Evolutionary conservation across 164 flowering plant species (phyloP), one percentile per base, ranked within the genome.

Genomic region (Litsea cubeba): DNA sequence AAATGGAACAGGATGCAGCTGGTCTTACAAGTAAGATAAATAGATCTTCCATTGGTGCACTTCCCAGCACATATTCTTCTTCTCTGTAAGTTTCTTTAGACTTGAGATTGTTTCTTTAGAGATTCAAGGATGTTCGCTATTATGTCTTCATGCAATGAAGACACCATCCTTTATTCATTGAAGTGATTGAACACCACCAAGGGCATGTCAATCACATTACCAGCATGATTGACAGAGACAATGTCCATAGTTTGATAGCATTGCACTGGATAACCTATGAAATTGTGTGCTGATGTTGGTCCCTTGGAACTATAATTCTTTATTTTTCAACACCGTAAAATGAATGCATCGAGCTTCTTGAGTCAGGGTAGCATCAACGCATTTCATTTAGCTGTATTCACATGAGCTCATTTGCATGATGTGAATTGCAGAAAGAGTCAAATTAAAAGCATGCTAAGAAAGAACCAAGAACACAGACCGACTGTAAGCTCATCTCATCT

Each of bases 11-110:
- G 94, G 91, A 90, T 81, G 85, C 85, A 88, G 81, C 89, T 70
- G 85, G 86, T 60, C 92, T 90, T 32, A 82, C 88, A 76, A 88
- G 87, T 84, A 90, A 90, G 76, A 88, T 90, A 35, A 88, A 88
- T 75, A 75, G 88, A 78, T 86, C 87, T 68, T 72, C 82, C 73
- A 81, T 90, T 71, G 85, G 92, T 65, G 88, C 94, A 14, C 84
- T 90, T n/a, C 94, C 94, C 20, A 83, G 85, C 66, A 73, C 85
- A 14, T 90, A 90, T 76, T 88, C 94, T 17, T 80, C 94, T n/a
- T 77, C 85, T 28, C 75, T 90, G 92, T 88, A 78, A 88, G 91
- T 81, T 62, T 15, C 69, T 23, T 12, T 32, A 3, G 40, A 66
- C 69, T 66, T 30, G n/a, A 54, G 35, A 30, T 26, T 66, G 46